These are phyloP conservation scores for Bullera alba DNA, from an alignment of 768 basidiomycete genomes.

Conservation along the genomic window DNA sequence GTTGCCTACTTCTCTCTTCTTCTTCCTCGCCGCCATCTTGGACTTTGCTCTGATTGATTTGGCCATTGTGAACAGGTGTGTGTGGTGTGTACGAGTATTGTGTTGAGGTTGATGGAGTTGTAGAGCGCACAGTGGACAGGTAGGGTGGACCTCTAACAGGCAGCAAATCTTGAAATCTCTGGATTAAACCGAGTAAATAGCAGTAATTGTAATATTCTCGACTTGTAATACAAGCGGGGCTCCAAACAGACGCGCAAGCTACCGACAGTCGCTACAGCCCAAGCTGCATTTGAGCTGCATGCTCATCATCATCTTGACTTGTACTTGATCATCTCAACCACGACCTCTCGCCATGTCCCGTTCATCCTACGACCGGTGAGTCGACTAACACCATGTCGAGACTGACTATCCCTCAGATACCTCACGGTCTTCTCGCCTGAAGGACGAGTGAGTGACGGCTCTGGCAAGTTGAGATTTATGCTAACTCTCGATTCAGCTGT, in stretches of 20 bases:
- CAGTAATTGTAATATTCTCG: too few species aligned
- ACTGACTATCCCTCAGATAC: too few species aligned
- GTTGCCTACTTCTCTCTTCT: slow-evolving; percentile 33
- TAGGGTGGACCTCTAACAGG: too few species aligned
- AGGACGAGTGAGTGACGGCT: slow-evolving; percentile 50
- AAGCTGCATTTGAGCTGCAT: too few species aligned
- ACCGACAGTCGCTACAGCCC: too few species aligned
- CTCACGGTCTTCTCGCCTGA: slow-evolving; percentile 96
- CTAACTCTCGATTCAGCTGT: slow-evolving; percentile 55
- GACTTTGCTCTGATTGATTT: slow-evolving; percentile 44
- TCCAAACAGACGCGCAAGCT: too few species aligned
- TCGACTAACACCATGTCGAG: too few species aligned
- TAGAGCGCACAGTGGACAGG: background rate
- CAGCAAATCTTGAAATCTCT: too few species aligned
- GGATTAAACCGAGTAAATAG: too few species aligned
- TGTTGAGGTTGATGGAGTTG: background rate
- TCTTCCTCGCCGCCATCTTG: slow-evolving; percentile 32
- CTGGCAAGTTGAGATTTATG: background rate
- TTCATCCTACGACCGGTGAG: slow-evolving; percentile 83
- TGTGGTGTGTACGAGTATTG: background rate
- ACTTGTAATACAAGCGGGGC: too few species aligned
- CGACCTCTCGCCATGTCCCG: slow-evolving; percentile 65
- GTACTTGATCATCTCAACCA: background rate
- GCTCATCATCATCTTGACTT: background rate
- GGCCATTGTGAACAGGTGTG: slow-evolving; percentile 32